These are phyloP conservation scores for Alternaria brassicae DNA, from an alignment of 2,329 filamentous ascomycete species.

Conservation along the genomic window DNA sequence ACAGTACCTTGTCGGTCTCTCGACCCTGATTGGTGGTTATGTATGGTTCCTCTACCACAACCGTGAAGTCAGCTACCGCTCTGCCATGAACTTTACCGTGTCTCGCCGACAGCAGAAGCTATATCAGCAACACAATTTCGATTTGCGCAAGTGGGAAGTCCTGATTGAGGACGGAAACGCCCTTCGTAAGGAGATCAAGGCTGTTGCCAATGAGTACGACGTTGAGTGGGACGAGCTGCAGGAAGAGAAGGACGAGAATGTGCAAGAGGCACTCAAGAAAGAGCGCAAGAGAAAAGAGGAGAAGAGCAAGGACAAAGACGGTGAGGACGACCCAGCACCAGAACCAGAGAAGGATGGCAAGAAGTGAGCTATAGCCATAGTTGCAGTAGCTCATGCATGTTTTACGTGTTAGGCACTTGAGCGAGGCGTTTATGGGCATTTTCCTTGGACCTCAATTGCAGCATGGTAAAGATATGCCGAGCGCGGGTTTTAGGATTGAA, in stretches of 20 bases:
- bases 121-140: slow-evolving; percentile 78
- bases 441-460: not conserved
- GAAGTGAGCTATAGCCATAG: not conserved
- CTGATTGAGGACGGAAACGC: slow-evolving; percentile 81
- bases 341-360: slow-evolving; percentile 3
- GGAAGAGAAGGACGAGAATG: slow-evolving; percentile 72
- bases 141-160: slow-evolving; percentile 77
- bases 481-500: not conserved
- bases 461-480: slow-evolving; percentile 5
- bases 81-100: slow-evolving; percentile 86
- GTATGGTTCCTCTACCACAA: slow-evolving; percentile 95
- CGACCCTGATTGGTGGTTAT: slow-evolving; percentile 87
- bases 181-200: slow-evolving; percentile 78
- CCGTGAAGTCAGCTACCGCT: slow-evolving; percentile 84
- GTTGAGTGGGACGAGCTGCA: slow-evolving; percentile 84
- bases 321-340: slow-evolving; percentile 32
- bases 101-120: slow-evolving; percentile 77
- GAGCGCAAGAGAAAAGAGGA: slow-evolving; percentile 52
- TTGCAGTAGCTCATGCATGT: not conserved
- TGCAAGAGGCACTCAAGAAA: slow-evolving; percentile 61
- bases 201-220: slow-evolving; percentile 84
- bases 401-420: slow-evolving; percentile 6
- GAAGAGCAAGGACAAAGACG: slow-evolving; percentile 48
- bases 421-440: slow-evolving; percentile 13
- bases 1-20: slow-evolving; percentile 80